A percentile compares a stretch with the other conserved stretches of the same genome.
These are phyloP conservation scores for Trichophyton rubrum DNA, from an alignment of 2,329 filamentous ascomycete genomes.

Conservation along the genomic window DNA sequence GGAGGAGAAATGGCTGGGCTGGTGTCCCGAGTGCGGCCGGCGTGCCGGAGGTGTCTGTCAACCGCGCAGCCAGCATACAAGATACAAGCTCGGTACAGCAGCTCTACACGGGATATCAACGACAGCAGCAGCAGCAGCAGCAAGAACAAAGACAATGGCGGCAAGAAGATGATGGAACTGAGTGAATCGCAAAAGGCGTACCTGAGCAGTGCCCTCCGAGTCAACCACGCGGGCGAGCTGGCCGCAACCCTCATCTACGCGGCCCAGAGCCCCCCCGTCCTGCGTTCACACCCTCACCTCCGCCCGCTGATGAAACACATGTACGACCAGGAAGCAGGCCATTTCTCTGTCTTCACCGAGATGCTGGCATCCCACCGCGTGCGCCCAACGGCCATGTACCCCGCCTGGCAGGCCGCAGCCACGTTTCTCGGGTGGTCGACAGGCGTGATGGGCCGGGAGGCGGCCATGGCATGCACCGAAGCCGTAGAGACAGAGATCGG, in stretches of 20 bases:
- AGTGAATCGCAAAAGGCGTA: slow-evolving; percentile 60
- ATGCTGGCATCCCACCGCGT: slow-evolving; percentile 77
- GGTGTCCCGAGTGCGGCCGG: neutral
- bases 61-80: neutral
- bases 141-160: slow-evolving; percentile 6
- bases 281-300: slow-evolving; percentile 71
- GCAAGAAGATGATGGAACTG: slow-evolving; percentile 40
- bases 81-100: slow-evolving; percentile 9
- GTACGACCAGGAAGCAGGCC: slow-evolving; percentile 89
- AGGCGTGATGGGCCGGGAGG: slow-evolving; percentile 76
- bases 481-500: slow-evolving; percentile 98
- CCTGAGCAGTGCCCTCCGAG: slow-evolving; percentile 69
- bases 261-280: slow-evolving; percentile 70
- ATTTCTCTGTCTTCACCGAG: slow-evolving; percentile 73
- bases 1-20: neutral
- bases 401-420: slow-evolving; percentile 71
- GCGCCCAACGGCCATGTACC: slow-evolving; percentile 84
- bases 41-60: slow-evolving; percentile 8
- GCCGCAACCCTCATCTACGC: slow-evolving; percentile 90
- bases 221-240: slow-evolving; percentile 96
- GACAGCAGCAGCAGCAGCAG: slow-evolving; percentile 13
- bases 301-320: slow-evolving; percentile 91
- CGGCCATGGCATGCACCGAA: slow-evolving; percentile 97
- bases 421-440: slow-evolving; percentile 80
- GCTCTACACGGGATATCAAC: neutral